Base-by-base conservation (phyloP, 1,284 basidiomycete species). In the Rhodotorula mucilaginosa region DNA sequence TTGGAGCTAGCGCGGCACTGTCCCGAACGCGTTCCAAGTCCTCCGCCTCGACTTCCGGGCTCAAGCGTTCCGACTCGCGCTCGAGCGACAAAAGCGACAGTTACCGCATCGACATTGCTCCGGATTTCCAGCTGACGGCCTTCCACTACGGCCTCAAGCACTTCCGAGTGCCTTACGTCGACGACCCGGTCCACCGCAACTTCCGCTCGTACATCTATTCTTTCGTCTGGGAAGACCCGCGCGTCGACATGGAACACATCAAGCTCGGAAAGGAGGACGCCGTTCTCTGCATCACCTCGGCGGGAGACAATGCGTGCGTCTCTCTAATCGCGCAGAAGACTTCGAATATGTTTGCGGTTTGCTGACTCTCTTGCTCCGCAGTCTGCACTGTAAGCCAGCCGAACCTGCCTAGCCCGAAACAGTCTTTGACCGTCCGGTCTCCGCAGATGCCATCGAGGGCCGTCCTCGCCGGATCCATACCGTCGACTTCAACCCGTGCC, bases 201-300 rank as follows among this genome's bases (percentile, higher is more conserved):
- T 92, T 92, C 80, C 84, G 90, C 68, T 82, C 73, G 16, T 77
- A 70, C 69, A 75, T 77, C 49, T 75, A 73, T 49, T 65, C 69
- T 7, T 71, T 71, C 48, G 90, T 89, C 44, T 92, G 90, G 90
- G 91, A 92, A 80, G 90, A 92, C 79, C 90, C 90, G 0, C 84
- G 86, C 21, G 89, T 88, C 73, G 90, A 92, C 78, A 89, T 92
- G 84, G 84, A 86, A 76, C 84, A 88, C 78, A 82, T 92, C 19
- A 79, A 87, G 29, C 81, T 92, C 69, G 85, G 85, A 47, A 81
- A 82, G 52, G 84, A 88, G 13, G 90, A 92, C 81, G 86, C 88
- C 19, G 85, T 92, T 75, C 84, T 92, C 4, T 87, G 88, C 31
- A 91, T 92, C 78, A 91, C 90, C 2, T 89, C 87, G 65, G 91